phyloP scores from a whole-genome alignment of 129 eudicot species.

The Sambucus nigra region DNA sequence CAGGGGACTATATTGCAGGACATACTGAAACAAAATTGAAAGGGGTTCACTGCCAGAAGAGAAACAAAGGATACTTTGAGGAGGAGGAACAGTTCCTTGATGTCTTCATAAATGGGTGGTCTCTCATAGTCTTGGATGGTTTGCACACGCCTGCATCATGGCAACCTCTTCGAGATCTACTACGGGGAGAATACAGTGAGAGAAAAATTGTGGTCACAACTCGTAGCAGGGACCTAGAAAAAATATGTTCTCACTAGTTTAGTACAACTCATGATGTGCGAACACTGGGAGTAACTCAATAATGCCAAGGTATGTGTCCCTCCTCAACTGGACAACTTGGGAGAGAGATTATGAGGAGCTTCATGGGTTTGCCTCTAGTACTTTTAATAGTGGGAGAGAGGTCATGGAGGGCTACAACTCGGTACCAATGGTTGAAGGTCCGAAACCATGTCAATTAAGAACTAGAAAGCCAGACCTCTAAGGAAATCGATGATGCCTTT shows the following conservation, averaged over 20 bases:
- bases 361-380: not conserved
- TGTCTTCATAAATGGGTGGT: not conserved
- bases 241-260: not conserved
- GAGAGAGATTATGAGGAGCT: not conserved
- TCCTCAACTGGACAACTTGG: not conserved
- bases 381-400: not conserved
- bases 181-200: not conserved
- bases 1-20: not conserved
- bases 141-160: not conserved
- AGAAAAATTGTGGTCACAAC: constrained; percentile 8
- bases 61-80: not conserved
- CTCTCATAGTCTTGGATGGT: constrained; percentile 10
- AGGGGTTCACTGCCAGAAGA: not conserved
- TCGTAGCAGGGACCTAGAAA: not conserved
- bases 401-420: not conserved
- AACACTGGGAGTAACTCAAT: constrained; percentile 3
- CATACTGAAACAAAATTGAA: not conserved
- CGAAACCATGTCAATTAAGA: not conserved
- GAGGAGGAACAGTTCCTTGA: not conserved
- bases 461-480: not conserved
- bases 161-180: not conserved
- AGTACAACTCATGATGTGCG: not conserved
- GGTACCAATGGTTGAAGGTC: constrained; percentile 4
- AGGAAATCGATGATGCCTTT: not conserved
- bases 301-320: constrained; percentile 1